Evolutionary conservation across 148 eudicot genomes (phyloP).

Genomic region (Fagopyrum esculentum): DNA sequence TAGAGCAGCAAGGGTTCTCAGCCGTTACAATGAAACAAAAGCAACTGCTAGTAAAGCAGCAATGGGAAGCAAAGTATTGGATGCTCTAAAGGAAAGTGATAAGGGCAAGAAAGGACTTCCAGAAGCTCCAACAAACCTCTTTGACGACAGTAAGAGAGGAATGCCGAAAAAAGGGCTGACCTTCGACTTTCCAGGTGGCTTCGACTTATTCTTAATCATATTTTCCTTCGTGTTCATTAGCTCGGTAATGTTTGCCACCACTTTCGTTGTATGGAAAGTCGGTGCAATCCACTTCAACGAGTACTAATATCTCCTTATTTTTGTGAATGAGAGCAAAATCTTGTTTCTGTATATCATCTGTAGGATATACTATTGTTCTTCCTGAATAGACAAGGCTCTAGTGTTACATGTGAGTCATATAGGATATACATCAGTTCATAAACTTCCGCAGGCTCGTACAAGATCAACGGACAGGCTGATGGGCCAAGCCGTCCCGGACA

Average conservation of each 20-base stretch:
- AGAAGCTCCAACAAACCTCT: conserved; percentile 80
- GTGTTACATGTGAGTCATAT: not conserved
- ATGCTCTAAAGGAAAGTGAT: conserved; percentile 72
- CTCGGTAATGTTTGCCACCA: conserved; percentile 84
- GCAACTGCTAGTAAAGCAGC: conserved; percentile 26
- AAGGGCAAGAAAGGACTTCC: conserved; percentile 86
- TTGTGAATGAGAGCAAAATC: conserved; percentile 10
- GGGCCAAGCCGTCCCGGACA: not conserved
- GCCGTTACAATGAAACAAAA: conserved; percentile 69
- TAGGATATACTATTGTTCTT: not conserved
- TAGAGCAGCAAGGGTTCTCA: conserved; percentile 86
- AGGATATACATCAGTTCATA: not conserved
- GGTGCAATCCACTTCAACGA: conserved; percentile 96
- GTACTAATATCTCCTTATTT: conserved; percentile 20
- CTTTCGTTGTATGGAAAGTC: conserved; percentile 84
- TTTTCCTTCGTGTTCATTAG: conserved; percentile 74
- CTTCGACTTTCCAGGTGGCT: conserved; percentile 71
- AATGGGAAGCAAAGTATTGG: conserved; percentile 70
- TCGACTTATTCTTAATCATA: conserved; percentile 46
- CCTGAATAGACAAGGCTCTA: not conserved
- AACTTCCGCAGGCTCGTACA: not conserved
- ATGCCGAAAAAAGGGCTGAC: conserved; percentile 79
- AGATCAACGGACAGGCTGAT: not conserved
- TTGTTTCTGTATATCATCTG: not conserved
- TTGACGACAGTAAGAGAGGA: conserved; percentile 87